phyloP scores from a whole-genome alignment of 495 filamentous ascomycete genomes.

The Neurospora hispaniola region DNA sequence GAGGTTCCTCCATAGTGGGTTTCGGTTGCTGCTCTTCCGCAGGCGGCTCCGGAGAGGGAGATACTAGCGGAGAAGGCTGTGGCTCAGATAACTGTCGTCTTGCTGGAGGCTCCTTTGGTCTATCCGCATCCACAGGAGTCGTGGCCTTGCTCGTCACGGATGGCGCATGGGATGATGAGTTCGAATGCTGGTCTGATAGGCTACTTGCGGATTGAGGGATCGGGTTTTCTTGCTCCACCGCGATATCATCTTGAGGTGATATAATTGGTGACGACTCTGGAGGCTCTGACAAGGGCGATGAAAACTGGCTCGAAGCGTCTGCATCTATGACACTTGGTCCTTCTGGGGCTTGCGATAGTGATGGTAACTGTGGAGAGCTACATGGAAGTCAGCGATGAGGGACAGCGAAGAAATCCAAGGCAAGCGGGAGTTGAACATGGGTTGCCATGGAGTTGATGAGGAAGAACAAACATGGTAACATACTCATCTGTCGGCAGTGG shows the following conservation, averaged over 20 bases:
- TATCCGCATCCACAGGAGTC: slow-evolving; percentile 41
- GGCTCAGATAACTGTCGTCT: not conserved
- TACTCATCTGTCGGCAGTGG: not conserved
- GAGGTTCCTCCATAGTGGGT: not conserved
- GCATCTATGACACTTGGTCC: not conserved
- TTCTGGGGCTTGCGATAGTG: not conserved
- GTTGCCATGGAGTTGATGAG: not conserved
- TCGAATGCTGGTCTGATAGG: slow-evolving; percentile 30
- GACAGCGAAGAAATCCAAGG: not conserved
- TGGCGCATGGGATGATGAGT: slow-evolving; percentile 33
- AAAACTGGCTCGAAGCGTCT: not conserved
- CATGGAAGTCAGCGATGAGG: not conserved
- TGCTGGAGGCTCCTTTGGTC: slow-evolving; percentile 16
- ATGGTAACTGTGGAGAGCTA: not conserved
- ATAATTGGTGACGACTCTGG: not conserved
- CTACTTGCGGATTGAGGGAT: slow-evolving; percentile 22
- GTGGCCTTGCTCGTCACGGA: slow-evolving; percentile 46
- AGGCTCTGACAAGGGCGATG: slow-evolving; percentile 15
- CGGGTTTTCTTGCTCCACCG: slow-evolving; percentile 6
- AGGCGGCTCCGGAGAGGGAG: not conserved
- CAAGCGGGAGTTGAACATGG: not conserved
- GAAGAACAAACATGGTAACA: not conserved
- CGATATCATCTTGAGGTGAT: not conserved
- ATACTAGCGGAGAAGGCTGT: not conserved
- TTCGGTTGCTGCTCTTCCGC: not conserved